Percentiles rank a stretch among this genome's conserved stretches.
Conservation (phyloP, 202 grass and related monocot species). For the Schoenoplectus tabernaemontani region DNA sequence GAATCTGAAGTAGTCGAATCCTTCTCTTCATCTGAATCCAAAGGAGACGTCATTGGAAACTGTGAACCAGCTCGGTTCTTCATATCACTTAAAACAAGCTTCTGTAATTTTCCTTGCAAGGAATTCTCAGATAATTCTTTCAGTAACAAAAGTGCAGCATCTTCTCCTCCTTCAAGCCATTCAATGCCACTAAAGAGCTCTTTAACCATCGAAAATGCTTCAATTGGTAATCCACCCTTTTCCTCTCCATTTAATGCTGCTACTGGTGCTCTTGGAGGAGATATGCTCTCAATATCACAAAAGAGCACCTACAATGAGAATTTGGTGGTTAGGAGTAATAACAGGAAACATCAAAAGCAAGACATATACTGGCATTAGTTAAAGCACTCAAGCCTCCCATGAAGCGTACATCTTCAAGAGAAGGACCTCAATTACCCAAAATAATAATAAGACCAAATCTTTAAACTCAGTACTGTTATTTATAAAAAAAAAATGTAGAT, state of each 20-base stretch:
- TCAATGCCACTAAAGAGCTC: slow-evolving; percentile 92
- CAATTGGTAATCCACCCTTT: slow-evolving; percentile 92
- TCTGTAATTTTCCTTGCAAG: slow-evolving; percentile 87
- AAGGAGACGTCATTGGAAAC: slow-evolving; percentile 56
- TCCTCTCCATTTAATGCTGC: slow-evolving; percentile 65
- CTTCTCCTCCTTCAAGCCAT: slow-evolving; percentile 78
- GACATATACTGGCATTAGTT: not conserved
- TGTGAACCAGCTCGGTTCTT: slow-evolving; percentile 73
- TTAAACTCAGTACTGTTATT: not conserved
- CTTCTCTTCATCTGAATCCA: slow-evolving; percentile 95
- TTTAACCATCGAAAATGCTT: slow-evolving; percentile 94
- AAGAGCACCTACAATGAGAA: slow-evolving; percentile 69
- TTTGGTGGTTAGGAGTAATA: not conserved
- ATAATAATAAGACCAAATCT: not conserved
- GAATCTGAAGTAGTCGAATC: slow-evolving; percentile 89
- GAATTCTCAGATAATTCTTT: slow-evolving; percentile 89
- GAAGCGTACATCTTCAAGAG: not conserved
- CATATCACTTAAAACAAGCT: slow-evolving; percentile 80
- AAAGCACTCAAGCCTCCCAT: not conserved
- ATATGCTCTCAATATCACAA: slow-evolving; percentile 74
- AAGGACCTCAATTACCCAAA: not conserved
- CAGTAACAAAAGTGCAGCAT: slow-evolving; percentile 80
- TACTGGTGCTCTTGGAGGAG: slow-evolving; percentile 74
- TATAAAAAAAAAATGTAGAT: not conserved
- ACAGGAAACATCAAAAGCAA: not conserved